These are phyloP conservation scores for Cryptosporidium xiaoi DNA, from an alignment of 169 alveolate species.

Conservation along the genomic window DNA sequence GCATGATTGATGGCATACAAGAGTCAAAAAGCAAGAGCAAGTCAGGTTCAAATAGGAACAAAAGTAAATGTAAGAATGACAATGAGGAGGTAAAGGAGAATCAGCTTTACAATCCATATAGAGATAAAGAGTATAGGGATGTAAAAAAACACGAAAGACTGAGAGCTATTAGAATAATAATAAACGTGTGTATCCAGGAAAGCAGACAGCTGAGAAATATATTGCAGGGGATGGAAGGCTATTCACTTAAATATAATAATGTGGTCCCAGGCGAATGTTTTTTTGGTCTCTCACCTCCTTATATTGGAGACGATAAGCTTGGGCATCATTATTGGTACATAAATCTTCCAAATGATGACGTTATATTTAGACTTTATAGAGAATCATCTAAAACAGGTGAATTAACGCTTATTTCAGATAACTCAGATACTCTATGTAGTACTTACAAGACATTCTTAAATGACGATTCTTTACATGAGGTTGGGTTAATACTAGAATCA, in stretches of 20 bases:
- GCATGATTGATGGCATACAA: background rate
- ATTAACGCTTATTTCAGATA: constrained; percentile 43
- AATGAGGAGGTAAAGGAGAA: background rate
- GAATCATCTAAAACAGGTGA: constrained; percentile 37
- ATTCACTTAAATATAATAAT: constrained; percentile 29
- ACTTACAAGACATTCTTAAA: constrained; percentile 41
- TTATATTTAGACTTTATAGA: constrained; percentile 37
- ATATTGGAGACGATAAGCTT: constrained; percentile 29
- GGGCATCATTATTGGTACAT: constrained; percentile 69
- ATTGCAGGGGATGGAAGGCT: constrained; percentile 46
- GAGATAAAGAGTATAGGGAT: constrained; percentile 52
- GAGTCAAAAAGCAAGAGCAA: background rate
- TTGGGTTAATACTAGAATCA: constrained; percentile 41
- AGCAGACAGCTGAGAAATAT: constrained; percentile 42
- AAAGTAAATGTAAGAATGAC: constrained; percentile 3
- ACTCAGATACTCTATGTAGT: constrained; percentile 62
- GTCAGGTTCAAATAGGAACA: background rate
- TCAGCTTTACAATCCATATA: constrained; percentile 56
- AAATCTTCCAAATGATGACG: constrained; percentile 57
- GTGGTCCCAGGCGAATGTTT: constrained; percentile 50
- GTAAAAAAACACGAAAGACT: constrained; percentile 47
- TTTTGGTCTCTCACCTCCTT: constrained; percentile 65
- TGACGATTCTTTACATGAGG: constrained; percentile 15
- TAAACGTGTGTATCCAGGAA: constrained; percentile 65
- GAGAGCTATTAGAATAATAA: constrained; percentile 55